A percentile compares a stretch with the other conserved stretches of the same genome.
phyloP scores from a whole-genome alignment of 78 protist genomes.

The Bigelowiella natans region DNA sequence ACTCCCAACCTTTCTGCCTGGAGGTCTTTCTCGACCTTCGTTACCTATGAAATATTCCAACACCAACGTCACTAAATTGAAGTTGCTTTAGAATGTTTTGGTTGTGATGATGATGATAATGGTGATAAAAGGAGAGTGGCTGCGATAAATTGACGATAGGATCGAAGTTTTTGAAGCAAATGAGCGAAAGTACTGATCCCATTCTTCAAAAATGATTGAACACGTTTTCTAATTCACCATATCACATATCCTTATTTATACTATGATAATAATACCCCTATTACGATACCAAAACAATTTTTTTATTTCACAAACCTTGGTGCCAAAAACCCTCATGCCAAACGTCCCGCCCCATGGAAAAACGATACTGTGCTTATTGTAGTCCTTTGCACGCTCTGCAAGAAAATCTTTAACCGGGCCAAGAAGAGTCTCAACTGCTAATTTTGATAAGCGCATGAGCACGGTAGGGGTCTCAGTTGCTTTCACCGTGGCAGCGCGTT shows the following conservation, averaged over 20 bases:
- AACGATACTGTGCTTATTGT: background rate
- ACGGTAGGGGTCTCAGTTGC: background rate
- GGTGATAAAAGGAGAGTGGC: too few relatives aligned
- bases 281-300: too few relatives aligned
- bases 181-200: too few relatives aligned
- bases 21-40: background rate
- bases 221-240: too few relatives aligned
- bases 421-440: background rate
- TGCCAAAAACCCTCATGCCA: background rate
- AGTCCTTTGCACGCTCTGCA: background rate
- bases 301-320: background rate
- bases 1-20: background rate
- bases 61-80: too few relatives aligned
- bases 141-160: too few relatives aligned
- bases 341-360: background rate
- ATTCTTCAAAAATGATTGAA: too few relatives aligned
- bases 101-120: too few relatives aligned
- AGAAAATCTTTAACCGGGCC: background rate
- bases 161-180: too few relatives aligned
- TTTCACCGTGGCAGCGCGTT: background rate
- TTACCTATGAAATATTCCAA: background rate
- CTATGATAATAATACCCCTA: too few relatives aligned
- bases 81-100: too few relatives aligned
- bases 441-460: background rate
- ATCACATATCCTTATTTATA: background rate